These are phyloP conservation scores for Anthracocystis walkeri DNA, from an alignment of 1,284 basidiomycete species.

Conservation along the genomic window DNA sequence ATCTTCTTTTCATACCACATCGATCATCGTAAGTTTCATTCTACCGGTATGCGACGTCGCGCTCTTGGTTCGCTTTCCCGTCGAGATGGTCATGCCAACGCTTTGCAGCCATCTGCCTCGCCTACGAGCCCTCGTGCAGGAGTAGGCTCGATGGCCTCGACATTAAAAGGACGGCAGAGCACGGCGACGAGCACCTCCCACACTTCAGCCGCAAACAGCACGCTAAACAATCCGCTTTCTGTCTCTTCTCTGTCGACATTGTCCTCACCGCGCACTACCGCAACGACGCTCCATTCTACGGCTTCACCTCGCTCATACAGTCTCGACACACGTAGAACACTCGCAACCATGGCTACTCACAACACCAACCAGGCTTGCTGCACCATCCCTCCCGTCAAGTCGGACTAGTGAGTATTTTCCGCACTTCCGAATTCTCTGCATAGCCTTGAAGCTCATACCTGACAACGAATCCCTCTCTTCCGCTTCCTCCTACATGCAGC, in stretches of 20 bases:
- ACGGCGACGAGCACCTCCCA: not conserved
- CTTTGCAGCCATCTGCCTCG: not conserved
- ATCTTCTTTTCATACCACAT: not conserved
- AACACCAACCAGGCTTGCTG: constrained; percentile 71
- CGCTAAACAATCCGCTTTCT: constrained; percentile 12
- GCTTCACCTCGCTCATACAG: constrained; percentile 2
- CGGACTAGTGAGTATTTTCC: constrained; percentile 67
- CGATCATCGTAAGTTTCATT: not conserved
- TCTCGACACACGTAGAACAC: constrained; percentile 13
- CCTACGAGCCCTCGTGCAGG: not conserved
- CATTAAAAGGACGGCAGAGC: not conserved
- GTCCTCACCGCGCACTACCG: not conserved
- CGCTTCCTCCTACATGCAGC: constrained; percentile 14
- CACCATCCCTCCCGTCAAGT: constrained; percentile 71
- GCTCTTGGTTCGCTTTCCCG: constrained; percentile 2
- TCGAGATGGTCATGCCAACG: not conserved
- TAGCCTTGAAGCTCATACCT: not conserved
- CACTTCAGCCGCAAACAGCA: not conserved
- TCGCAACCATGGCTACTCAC: constrained; percentile 42
- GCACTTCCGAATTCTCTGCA: too few relatives aligned
- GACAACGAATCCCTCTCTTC: not conserved
- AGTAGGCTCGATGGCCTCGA: not conserved
- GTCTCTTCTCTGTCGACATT: not conserved
- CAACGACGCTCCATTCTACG: not conserved
- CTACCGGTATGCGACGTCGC: constrained; percentile 2